phyloP scores from a whole-genome alignment of 2,329 filamentous ascomycete species.

The Aspergillus sp. region DNA sequence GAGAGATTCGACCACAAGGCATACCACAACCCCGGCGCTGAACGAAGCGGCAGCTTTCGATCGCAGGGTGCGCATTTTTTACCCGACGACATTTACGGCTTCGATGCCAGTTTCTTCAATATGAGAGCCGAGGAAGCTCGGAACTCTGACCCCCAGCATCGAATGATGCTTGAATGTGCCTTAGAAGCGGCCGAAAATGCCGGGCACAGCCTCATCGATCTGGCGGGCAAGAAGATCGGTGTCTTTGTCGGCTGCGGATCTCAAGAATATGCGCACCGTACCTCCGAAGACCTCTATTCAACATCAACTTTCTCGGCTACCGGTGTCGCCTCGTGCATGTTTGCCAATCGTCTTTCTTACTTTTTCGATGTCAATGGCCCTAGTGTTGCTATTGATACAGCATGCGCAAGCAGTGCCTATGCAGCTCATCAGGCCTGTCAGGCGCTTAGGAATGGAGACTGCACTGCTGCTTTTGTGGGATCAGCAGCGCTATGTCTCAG shows the following conservation, averaged over 20 bases:
- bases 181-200: background rate
- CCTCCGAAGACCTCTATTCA: background rate
- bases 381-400: background rate
- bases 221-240: background rate
- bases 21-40: background rate
- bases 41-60: background rate
- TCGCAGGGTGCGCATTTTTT: background rate
- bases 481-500: background rate
- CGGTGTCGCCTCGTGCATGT: background rate
- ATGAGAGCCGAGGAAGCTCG: background rate
- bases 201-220: background rate
- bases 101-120: background rate
- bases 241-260: background rate
- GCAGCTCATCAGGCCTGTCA: background rate
- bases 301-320: background rate
- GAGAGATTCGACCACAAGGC: background rate
- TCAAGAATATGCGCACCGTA: background rate
- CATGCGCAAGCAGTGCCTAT: background rate
- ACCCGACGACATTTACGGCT: background rate
- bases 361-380: background rate
- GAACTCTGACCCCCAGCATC: background rate
- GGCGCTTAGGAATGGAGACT: background rate
- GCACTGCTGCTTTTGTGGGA: background rate
- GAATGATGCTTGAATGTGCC: background rate
- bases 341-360: background rate